Evolutionary conservation across 257 asterid species (phyloP).

Genomic region (Voacanga thouarsii): DNA sequence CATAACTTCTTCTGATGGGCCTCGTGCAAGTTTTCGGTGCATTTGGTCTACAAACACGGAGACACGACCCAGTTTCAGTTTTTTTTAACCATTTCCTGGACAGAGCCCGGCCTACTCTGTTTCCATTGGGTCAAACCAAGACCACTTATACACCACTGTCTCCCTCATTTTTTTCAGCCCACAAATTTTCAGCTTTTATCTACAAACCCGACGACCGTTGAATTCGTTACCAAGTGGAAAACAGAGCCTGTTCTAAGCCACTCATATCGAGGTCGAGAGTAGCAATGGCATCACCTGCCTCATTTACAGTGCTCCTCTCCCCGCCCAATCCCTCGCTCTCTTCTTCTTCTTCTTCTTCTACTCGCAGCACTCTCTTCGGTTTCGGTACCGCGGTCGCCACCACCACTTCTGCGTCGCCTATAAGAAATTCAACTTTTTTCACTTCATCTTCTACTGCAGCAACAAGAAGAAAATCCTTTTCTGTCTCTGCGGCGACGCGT

Average conservation of each 20-base stretch:
- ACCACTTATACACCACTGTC: not conserved
- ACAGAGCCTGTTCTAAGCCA: slow-evolving; percentile 4
- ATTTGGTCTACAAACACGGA: no score
- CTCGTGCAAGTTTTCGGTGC: no score
- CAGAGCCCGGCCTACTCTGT: not conserved
- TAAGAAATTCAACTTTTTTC: slow-evolving; percentile 16
- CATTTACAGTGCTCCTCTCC: slow-evolving; percentile 33
- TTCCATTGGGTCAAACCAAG: not conserved
- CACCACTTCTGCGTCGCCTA: slow-evolving; percentile 11
- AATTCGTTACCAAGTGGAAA: slow-evolving; percentile 8
- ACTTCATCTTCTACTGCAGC: slow-evolving; percentile 5
- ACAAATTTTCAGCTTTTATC: not conserved
- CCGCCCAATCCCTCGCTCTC: slow-evolving; percentile 38
- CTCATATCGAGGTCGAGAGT: not conserved
- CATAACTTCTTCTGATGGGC: no score
- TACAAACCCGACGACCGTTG: slow-evolving; percentile 11
- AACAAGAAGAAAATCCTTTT: slow-evolving; percentile 26
- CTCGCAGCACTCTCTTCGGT: slow-evolving; percentile 33
- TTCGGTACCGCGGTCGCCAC: slow-evolving; percentile 23
- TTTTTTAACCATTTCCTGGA: no score
- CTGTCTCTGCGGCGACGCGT: slow-evolving; percentile 44
- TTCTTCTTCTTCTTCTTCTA: slow-evolving; percentile 22
- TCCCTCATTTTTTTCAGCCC: not conserved
- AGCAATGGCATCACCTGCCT: slow-evolving; percentile 62
- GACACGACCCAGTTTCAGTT: no score